These are phyloP conservation scores for Vitis labrusca DNA, from an alignment of 164 flowering plant genomes.

Conservation along the genomic window DNA sequence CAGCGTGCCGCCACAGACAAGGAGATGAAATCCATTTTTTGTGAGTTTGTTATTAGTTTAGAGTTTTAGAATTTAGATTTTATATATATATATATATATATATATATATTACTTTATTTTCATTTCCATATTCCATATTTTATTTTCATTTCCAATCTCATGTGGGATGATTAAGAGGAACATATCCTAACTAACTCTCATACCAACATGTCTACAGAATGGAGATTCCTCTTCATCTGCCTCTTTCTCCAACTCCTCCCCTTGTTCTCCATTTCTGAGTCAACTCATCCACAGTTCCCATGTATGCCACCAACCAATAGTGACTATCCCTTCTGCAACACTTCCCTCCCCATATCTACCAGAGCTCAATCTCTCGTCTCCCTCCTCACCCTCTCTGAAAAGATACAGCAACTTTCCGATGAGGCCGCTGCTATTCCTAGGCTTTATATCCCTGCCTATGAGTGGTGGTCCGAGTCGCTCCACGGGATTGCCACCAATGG, in stretches of 20 bases:
- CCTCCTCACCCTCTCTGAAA: constrained; percentile 64
- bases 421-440: constrained; percentile 52
- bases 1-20: too few species aligned
- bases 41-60: too few species aligned
- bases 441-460: constrained; percentile 65
- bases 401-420: constrained; percentile 64
- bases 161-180: not conserved
- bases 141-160: not conserved
- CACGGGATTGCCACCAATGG: constrained; percentile 80
- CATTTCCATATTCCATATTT: too few species aligned
- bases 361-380: constrained; percentile 64
- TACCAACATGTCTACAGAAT: constrained; percentile 17
- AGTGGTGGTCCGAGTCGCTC: constrained; percentile 92
- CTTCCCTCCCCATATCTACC: constrained; percentile 44
- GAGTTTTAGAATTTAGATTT: too few species aligned
- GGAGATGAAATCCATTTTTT: too few species aligned
- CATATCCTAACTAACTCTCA: not conserved
- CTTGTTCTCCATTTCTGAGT: not conserved
- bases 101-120: too few species aligned
- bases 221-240: constrained; percentile 13
- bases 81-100: too few species aligned
- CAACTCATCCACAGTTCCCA: constrained; percentile 33
- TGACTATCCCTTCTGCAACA: constrained; percentile 65
- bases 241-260: constrained; percentile 8
- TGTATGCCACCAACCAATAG: constrained; percentile 49